Base-by-base conservation (phyloP, 441 rosid genomes). In the Syzygium syzygioides region DNA sequence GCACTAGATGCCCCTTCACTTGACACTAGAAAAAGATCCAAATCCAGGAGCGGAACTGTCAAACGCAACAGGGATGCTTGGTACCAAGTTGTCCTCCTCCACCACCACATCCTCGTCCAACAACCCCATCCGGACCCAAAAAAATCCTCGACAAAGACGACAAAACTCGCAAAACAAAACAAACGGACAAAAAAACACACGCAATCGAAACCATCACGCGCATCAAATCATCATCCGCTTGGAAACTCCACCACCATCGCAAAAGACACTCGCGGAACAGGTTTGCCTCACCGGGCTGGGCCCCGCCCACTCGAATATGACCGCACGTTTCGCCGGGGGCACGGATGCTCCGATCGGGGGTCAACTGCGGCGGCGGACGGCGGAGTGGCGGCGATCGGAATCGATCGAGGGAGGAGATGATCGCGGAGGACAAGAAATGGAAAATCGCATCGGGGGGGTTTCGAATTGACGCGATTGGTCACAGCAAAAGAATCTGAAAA, bases 1-100 rank as follows among this genome's bases (percentile, higher is more conserved):
- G 76, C 26, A 88, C 90, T 89, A 91, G 93, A 93, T 89, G 26
- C 84, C 68, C 23, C 86, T 91, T 94, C 93, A 95, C 93, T 93
- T 92, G 95, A 91, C 85, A 12, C 28, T 37, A 20, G 80, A 11
- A 88, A 92, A 92, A 93, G 89, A 92, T 92, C 93, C 87, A 62
- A 92, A 91, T 64, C 93, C 93, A 91, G 68, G 18, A 60, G 32
- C 28, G 9, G 32, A 60, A 13, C 32, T 18, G 32, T 60, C 68
- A 60, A 60, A 60, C 14, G 32, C 68, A 28, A 32, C 32, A 28
- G 8, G 68, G 68, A 14, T 28, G 34, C 68, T 28, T 32, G 32
- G 14, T 20, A 71, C 80, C 50, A 34, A 45, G 48, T 45, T 8
- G 48, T 45, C 48, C 48, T 45, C 20, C 50, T 11, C 50, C 80